phyloP scores from a whole-genome alignment of 1,284 basidiomycete species.

The Malassezia slooffiae region DNA sequence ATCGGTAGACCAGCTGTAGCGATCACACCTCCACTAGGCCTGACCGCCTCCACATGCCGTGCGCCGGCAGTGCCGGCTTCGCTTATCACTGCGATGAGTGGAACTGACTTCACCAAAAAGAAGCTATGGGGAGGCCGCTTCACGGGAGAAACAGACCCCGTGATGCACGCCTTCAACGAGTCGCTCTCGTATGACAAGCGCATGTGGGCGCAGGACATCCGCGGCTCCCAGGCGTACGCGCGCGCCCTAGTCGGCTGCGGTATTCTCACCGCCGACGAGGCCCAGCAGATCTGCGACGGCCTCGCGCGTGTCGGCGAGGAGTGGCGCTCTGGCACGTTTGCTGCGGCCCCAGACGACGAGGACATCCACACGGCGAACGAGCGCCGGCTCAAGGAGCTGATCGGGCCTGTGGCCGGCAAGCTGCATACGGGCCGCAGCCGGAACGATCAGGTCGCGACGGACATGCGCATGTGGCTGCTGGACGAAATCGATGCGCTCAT shows the following conservation, averaged over 20 bases:
- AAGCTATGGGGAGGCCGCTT: conserved; percentile 47
- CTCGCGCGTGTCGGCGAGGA: conserved; percentile 67
- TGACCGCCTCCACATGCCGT: conserved; percentile 4
- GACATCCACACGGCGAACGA: conserved; percentile 99
- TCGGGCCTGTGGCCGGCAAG: conserved; percentile 54
- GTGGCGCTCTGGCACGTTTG: conserved; percentile 54
- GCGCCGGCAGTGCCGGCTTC: not conserved
- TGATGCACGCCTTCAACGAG: conserved; percentile 45
- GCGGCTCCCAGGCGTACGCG: conserved; percentile 88
- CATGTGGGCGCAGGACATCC: conserved; percentile 84
- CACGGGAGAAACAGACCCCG: conserved; percentile 40
- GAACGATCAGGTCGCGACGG: conserved; percentile 96
- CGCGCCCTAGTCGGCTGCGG: conserved; percentile 68
- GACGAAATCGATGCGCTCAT: conserved; percentile 65
- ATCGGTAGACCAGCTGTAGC: not conserved
- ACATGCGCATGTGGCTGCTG: conserved; percentile 90
- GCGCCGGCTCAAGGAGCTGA: conserved; percentile 76
- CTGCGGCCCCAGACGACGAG: conserved; percentile 64
- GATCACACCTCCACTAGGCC: no score
- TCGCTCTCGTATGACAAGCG: conserved; percentile 86
- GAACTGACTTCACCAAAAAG: conserved; percentile 39
- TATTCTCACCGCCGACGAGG: conserved; percentile 66
- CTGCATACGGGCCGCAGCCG: conserved; percentile 83
- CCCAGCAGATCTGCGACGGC: conserved; percentile 62
- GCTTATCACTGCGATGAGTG: not conserved